Percentiles rank a stretch among this genome's conserved stretches.
Conservation (phyloP, 2,329 filamentous ascomycete genomes). For the Peltaster fructicola region DNA sequence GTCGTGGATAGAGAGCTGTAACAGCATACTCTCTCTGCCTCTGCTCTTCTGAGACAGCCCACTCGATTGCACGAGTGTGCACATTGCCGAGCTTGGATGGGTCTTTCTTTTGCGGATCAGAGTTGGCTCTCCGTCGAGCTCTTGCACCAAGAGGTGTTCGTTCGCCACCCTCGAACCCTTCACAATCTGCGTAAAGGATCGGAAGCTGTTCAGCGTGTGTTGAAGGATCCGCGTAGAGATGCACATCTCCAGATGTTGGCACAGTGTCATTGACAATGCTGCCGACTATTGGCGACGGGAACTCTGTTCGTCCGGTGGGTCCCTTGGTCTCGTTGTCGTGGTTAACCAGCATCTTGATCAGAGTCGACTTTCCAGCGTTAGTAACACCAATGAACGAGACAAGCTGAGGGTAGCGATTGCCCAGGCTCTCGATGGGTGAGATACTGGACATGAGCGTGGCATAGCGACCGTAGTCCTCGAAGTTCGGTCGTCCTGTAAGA, state of each 20-base stretch:
- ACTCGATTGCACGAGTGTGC: slow-evolving; percentile 14
- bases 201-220: slow-evolving; percentile 20
- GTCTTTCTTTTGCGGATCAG: slow-evolving; percentile 1
- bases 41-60: slow-evolving; percentile 16
- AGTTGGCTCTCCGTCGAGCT: slow-evolving; percentile 1
- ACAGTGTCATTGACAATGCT: slow-evolving; percentile 10
- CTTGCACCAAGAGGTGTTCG: slow-evolving; percentile 18
- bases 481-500: slow-evolving; percentile 14
- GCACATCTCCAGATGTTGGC: slow-evolving; percentile 32
- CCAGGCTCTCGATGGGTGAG: slow-evolving; percentile 11
- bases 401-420: slow-evolving; percentile 18
- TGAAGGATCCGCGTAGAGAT: slow-evolving; percentile 31
- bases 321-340: no score
- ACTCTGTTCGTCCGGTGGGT: slow-evolving; percentile 11
- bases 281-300: slow-evolving; percentile 7
- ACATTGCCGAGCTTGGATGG: slow-evolving; percentile 6
- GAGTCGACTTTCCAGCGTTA: slow-evolving; percentile 31
- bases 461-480: slow-evolving; percentile 29
- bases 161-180: slow-evolving; percentile 35
- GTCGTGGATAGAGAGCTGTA: slow-evolving; percentile 22
- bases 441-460: slow-evolving; percentile 24
- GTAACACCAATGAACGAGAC: slow-evolving; percentile 20
- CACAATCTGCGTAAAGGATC: slow-evolving; percentile 33
- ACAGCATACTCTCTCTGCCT: slow-evolving; percentile 22
- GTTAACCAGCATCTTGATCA: slow-evolving; percentile 32